Conservation (phyloP, 352 stramenopile genomes). For the Albugo candida region DNA sequence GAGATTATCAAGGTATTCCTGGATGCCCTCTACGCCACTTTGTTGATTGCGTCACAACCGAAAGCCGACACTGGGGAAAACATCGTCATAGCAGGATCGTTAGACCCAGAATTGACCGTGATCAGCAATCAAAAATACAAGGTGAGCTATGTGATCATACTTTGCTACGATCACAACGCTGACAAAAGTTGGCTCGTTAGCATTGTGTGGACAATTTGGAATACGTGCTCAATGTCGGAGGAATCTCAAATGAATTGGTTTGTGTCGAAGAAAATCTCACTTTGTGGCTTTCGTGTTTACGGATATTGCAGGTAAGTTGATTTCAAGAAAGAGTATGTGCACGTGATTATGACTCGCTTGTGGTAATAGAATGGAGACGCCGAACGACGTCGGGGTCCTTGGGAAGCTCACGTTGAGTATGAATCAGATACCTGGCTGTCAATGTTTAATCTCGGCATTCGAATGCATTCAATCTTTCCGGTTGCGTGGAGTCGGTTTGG, state of each 20-base stretch:
- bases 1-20: slow-evolving; percentile 52
- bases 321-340: no score
- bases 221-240: slow-evolving; percentile 67
- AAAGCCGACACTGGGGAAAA: slow-evolving; percentile 6
- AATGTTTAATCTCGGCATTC: slow-evolving; percentile 80
- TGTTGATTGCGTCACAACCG: slow-evolving; percentile 27
- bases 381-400: slow-evolving; percentile 41
- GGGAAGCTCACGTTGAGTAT: slow-evolving; percentile 72
- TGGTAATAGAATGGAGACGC: slow-evolving; percentile 66
- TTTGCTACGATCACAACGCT: no score
- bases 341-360: no score
- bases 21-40: slow-evolving; percentile 32
- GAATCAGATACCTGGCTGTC: slow-evolving; percentile 76
- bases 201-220: slow-evolving; percentile 76
- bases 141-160: slow-evolving; percentile 11
- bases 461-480: slow-evolving; percentile 66
- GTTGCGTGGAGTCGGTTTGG: slow-evolving; percentile 56
- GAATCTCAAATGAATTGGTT: slow-evolving; percentile 56
- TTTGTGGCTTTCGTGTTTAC: slow-evolving; percentile 48
- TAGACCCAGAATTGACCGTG: no score
- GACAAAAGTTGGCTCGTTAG: slow-evolving; percentile 1
- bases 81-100: no score
- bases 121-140: slow-evolving; percentile 79
- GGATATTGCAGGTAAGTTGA: no score
- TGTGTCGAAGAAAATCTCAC: slow-evolving; percentile 43